Evolutionary conservation across 371 early-diverging fungal species (phyloP).

Genomic region (Umbelopsis sp.): DNA sequence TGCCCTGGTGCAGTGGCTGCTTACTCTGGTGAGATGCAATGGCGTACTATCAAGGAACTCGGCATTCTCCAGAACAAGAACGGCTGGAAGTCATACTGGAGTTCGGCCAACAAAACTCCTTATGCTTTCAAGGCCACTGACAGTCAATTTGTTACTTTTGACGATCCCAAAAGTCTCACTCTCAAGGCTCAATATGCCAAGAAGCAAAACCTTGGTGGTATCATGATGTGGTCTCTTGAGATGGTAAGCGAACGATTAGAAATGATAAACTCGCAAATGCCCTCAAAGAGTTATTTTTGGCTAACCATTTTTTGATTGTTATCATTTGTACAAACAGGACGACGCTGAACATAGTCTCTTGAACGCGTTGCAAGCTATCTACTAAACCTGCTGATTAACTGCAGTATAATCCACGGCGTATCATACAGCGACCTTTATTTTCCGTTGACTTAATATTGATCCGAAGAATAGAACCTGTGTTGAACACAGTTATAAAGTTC

Average conservation of each 20-base stretch:
- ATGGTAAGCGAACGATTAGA: slow-evolving; percentile 23
- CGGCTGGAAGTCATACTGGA: slow-evolving; percentile 39
- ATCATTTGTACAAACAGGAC: neutral
- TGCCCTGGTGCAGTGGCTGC: slow-evolving; percentile 25
- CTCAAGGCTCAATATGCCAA: slow-evolving; percentile 49
- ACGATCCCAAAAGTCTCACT: slow-evolving; percentile 47
- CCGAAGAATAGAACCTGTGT: too few relatives aligned
- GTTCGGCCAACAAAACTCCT: slow-evolving; percentile 48
- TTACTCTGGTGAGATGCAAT: slow-evolving; percentile 34
- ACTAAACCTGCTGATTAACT: neutral
- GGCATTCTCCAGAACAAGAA: slow-evolving; percentile 20
- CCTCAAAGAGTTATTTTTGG: too few relatives aligned
- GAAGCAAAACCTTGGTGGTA: slow-evolving; percentile 47
- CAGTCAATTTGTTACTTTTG: slow-evolving; percentile 55
- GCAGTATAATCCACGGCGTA: neutral
- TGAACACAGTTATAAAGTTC: too few relatives aligned
- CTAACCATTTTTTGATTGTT: too few relatives aligned
- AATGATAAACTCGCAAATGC: too few relatives aligned
- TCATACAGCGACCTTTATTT: neutral
- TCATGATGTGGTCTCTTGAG: slow-evolving; percentile 56
- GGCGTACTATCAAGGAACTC: slow-evolving; percentile 23
- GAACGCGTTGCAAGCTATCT: slow-evolving; percentile 11
- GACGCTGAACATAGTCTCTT: slow-evolving; percentile 10
- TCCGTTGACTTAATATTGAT: neutral
- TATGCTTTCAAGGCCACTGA: slow-evolving; percentile 51